Evolutionary conservation across 768 basidiomycete genomes (phyloP), one percentile per base, ranked within the genome.

Genomic region (Saitozyma podzolica): DNA sequence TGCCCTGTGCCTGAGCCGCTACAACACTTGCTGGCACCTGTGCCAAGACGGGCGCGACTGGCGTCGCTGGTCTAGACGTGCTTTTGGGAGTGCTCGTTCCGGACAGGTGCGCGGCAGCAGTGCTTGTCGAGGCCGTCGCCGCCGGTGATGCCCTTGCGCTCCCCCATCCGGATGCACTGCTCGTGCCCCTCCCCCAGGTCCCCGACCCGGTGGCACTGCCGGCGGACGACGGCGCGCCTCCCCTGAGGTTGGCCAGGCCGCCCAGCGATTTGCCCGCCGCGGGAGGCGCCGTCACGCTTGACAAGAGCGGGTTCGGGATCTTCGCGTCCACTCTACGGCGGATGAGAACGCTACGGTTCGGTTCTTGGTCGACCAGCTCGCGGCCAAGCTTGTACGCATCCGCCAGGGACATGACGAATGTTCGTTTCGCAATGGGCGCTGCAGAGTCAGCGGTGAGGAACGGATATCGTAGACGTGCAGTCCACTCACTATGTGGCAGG

Each of bases 311-410:
- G 1, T 69, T 75, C 0, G 93, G 92, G 6, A 91, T 80, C 20
- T 91, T 86, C 0, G 92, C 88, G 76, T 96, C 93, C 52, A 93
- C 80, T 13, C 91, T 85, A 41, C 90, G 84, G 54, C 91, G 82
- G 53, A 96, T 85, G 74, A 91, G 89, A 1, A 95, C 89, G 67
- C 91, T 88, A 62, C 67, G 57, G 72, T 89, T 84, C 0, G 95
- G 95, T 69, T 96, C 95, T 70, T 89, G 89, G 76, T 97, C 95
- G 17, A 99, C 86, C 82, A 92, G 86, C 68, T 89, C 86, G 0
- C 88, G 86, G 63, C 91, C 89, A 76, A 97, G 86, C 17, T 91
- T 84, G 75, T 95, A 98, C 6, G 88, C 80, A 8, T 84, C 81
- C 0, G 91, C 90, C 19, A 96, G 63, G 16, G 57, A 40, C 39